Conservation (phyloP, 352 stramenopile species). For the Pythium volutum region DNA sequence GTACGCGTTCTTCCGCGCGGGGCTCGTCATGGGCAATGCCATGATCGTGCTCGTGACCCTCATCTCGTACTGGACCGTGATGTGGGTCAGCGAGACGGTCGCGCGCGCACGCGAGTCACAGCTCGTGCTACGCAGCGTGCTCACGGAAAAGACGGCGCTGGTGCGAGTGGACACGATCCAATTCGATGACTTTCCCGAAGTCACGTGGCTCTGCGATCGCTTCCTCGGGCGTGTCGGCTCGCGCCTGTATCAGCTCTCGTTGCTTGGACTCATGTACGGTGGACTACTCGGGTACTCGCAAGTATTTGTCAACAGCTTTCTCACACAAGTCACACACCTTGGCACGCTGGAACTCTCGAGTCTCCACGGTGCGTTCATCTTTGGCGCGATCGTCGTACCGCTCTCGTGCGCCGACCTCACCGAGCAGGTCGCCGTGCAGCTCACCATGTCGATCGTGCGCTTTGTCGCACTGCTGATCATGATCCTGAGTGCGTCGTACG, state of each 20-base stretch:
- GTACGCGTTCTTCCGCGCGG: constrained; percentile 81
- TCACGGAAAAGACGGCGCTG: constrained; percentile 33
- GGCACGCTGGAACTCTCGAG: constrained; percentile 49
- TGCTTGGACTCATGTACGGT: constrained; percentile 89
- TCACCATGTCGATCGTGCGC: constrained; percentile 83
- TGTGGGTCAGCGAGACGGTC: constrained; percentile 85
- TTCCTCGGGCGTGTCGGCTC: constrained; percentile 66
- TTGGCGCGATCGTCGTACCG: constrained; percentile 83
- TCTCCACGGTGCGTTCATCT: constrained; percentile 62
- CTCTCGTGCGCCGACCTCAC: constrained; percentile 86
- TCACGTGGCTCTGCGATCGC: constrained; percentile 73
- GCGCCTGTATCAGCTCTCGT: constrained; percentile 77
- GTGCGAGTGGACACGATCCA: constrained; percentile 8
- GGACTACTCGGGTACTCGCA: constrained; percentile 88
- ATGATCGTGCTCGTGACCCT: constrained; percentile 80
- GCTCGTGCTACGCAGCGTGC: constrained; percentile 30
- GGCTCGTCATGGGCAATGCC: constrained; percentile 67
- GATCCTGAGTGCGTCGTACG: constrained; percentile 76
- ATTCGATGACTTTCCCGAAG: constrained; percentile 70
- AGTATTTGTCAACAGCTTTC: constrained; percentile 87
- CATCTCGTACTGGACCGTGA: constrained; percentile 87
- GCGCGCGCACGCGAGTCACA: constrained; percentile 51
- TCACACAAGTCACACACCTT: constrained; percentile 64
- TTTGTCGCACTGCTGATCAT: constrained; percentile 89
- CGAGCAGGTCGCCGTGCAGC: constrained; percentile 88